These are phyloP conservation scores for Penicillium pulvis DNA, from an alignment of 495 filamentous ascomycete species.

Conservation along the genomic window DNA sequence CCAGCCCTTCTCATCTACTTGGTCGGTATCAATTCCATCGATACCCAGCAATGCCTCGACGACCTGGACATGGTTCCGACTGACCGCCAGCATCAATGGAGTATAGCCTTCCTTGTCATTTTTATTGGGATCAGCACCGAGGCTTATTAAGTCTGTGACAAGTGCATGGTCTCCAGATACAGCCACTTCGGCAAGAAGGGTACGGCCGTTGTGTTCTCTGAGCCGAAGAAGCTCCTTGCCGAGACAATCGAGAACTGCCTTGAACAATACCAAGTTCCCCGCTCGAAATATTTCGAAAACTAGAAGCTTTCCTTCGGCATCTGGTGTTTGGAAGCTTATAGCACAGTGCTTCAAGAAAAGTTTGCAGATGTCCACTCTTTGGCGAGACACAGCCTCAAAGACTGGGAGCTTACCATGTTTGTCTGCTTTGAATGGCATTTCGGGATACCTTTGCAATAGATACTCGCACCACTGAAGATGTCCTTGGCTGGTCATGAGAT, in stretches of 20 bases:
- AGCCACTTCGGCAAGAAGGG: neutral
- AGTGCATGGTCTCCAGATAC: neutral
- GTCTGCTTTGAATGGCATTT: neutral
- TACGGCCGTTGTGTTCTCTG: neutral
- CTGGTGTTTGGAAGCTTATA: too few species aligned
- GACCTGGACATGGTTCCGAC: neutral
- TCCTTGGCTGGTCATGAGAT: neutral
- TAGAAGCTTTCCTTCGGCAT: too few species aligned
- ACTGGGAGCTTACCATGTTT: too few species aligned
- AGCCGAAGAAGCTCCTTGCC: neutral
- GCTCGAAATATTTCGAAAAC: too few species aligned
- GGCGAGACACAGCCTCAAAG: too few species aligned
- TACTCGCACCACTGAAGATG: neutral
- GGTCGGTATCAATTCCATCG: neutral
- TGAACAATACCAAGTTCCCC: too few species aligned
- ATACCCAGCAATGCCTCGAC: neutral
- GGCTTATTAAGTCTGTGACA: neutral
- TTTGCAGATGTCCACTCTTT: too few species aligned
- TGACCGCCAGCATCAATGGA: neutral
- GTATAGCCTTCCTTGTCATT: neutral
- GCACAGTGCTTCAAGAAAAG: too few species aligned
- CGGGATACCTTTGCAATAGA: neutral
- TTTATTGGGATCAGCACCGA: neutral
- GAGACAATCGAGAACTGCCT: too few species aligned
- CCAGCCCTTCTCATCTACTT: neutral